Percentiles rank a stretch among this genome's conserved stretches.
phyloP scores from a whole-genome alignment of 805 yeast species.

The Candida nanaspora region DNA sequence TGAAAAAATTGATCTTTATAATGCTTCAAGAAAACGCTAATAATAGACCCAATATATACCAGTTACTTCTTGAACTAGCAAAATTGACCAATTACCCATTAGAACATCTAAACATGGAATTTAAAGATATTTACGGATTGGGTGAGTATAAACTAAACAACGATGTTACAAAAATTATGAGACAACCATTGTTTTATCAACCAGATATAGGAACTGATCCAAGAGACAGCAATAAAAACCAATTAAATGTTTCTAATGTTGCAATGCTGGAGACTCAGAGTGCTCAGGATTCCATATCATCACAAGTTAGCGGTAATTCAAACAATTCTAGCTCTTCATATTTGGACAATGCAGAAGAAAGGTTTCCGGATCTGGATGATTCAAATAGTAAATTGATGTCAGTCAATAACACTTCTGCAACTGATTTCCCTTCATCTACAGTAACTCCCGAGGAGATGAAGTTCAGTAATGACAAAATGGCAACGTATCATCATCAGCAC shows the following conservation, averaged over 20 bases:
- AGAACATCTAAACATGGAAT: slow-evolving; percentile 2
- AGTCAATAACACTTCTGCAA: no score
- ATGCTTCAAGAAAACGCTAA: slow-evolving; percentile 80
- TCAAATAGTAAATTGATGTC: no score
- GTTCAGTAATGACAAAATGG: slow-evolving; percentile 9
- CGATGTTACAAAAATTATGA: slow-evolving; percentile 19
- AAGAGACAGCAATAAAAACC: no score
- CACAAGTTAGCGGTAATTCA: no score
- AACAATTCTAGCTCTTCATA: slow-evolving; percentile 1
- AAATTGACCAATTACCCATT: slow-evolving; percentile 36
- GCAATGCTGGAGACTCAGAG: background rate
- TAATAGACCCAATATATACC: slow-evolving; percentile 80
- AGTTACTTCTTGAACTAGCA: slow-evolving; percentile 47
- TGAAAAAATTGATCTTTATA: slow-evolving; percentile 69
- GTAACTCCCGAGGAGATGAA: background rate
- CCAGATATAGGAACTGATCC: slow-evolving; percentile 6
- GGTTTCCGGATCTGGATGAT: slow-evolving; percentile 30
- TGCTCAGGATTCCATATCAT: no score
- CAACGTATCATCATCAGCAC: slow-evolving; percentile 15
- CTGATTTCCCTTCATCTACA: slow-evolving; percentile 4
- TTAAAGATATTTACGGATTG: slow-evolving; percentile 32
- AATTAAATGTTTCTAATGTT: background rate
- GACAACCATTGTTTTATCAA: slow-evolving; percentile 19
- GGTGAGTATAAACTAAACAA: slow-evolving; percentile 23
- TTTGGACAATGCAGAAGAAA: slow-evolving; percentile 38